A percentile compares a stretch with the other conserved stretches of the same genome.
phyloP scores from a whole-genome alignment of 2,329 filamentous ascomycete species.

The Thielaviopsis populi region DNA sequence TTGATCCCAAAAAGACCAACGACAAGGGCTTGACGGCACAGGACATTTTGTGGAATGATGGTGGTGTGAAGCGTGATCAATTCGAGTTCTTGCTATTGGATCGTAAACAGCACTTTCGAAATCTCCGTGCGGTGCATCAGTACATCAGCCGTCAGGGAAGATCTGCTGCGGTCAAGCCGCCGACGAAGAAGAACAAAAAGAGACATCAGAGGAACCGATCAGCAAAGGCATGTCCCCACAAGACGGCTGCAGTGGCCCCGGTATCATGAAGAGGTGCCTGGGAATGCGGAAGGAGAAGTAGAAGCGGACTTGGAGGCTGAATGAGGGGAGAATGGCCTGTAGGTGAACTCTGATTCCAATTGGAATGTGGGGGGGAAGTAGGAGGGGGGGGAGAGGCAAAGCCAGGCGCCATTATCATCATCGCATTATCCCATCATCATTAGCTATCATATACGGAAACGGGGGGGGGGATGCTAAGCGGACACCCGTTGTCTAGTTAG shows the following conservation, averaged over 20 bases:
- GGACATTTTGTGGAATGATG: constrained; percentile 5
- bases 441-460: background rate
- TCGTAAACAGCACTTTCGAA: background rate
- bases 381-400: background rate
- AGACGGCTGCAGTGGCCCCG: background rate
- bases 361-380: background rate
- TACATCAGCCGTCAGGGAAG: background rate
- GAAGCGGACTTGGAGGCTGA: background rate
- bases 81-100: constrained; percentile 2
- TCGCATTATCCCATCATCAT: background rate
- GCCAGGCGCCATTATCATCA: background rate
- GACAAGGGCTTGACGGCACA: constrained; percentile 6
- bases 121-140: background rate
- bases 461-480: background rate
- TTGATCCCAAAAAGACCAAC: constrained; percentile 9
- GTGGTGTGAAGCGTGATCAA: background rate
- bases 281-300: background rate
- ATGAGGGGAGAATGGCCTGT: background rate
- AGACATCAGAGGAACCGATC: background rate
- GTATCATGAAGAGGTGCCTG: background rate
- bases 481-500: background rate
- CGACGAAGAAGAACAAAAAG: background rate
- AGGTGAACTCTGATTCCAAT: background rate
- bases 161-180: background rate
- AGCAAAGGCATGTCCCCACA: background rate